Evolutionary conservation across 1,139 yeast genomes (phyloP).

Genomic region (Candida sp.): DNA sequence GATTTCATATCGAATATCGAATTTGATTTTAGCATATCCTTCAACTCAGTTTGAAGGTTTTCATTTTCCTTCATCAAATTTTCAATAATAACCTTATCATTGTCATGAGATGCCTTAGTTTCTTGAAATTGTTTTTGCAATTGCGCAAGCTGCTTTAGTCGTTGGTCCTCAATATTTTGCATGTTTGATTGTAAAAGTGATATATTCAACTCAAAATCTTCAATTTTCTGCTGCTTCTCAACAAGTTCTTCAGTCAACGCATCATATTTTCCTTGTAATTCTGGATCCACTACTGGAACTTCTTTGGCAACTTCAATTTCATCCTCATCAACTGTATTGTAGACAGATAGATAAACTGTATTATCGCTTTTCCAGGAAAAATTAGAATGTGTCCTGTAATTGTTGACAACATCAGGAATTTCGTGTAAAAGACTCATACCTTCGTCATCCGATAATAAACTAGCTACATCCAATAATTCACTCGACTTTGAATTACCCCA

Average conservation of each 20-base stretch:
- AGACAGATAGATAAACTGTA: not conserved
- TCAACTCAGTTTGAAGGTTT: slow-evolving; percentile 16
- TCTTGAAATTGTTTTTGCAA: slow-evolving; percentile 5
- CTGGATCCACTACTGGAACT: slow-evolving; percentile 3
- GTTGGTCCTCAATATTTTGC: slow-evolving; percentile 24
- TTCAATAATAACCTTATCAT: slow-evolving; percentile 6
- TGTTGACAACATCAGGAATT: not conserved
- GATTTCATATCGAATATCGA: slow-evolving; percentile 9
- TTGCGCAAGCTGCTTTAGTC: slow-evolving; percentile 10
- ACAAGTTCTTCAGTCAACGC: slow-evolving; percentile 5
- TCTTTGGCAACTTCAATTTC: not conserved
- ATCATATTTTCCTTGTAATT: slow-evolving; percentile 2
- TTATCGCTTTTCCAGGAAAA: not conserved
- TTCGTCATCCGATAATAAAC: not conserved
- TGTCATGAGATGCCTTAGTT: slow-evolving; percentile 2
- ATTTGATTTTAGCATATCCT: slow-evolving; percentile 12
- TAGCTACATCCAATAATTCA: not conserved
- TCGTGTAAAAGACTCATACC: not conserved
- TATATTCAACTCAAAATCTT: slow-evolving; percentile 38
- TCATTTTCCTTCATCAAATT: slow-evolving; percentile 15
- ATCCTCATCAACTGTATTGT: not conserved
- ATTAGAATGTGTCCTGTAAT: not conserved
- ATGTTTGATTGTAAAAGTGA: slow-evolving; percentile 41
- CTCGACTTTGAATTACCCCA: slow-evolving; percentile 1
- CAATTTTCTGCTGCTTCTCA: slow-evolving; percentile 32